Percentiles rank a stretch among this genome's conserved stretches.
phyloP scores from a whole-genome alignment of 495 filamentous ascomycete genomes.

The Xylaria cubensis region DNA sequence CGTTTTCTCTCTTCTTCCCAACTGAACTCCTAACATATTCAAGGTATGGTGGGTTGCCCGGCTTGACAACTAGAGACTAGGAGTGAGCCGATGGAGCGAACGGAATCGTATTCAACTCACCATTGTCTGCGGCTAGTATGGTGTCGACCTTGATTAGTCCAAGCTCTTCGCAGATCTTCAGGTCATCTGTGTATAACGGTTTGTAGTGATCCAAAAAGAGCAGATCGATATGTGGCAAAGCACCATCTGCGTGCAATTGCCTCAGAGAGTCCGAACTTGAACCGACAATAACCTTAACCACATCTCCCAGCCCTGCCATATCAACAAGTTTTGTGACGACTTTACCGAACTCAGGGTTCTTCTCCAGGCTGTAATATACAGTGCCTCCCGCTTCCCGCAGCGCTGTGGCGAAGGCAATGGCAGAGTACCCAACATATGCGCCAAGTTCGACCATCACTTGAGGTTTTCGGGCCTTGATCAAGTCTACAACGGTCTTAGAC shows the following conservation, averaged over 20 bases:
- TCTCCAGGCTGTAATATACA: conserved; percentile 70
- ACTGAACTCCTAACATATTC: conserved; percentile 66
- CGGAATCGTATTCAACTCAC: conserved; percentile 12
- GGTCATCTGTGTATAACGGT: conserved; percentile 69
- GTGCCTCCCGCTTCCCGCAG: conserved; percentile 64
- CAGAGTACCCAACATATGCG: conserved; percentile 82
- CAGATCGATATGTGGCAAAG: conserved; percentile 64
- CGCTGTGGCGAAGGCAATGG: conserved; percentile 71
- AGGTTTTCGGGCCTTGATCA: conserved; percentile 71
- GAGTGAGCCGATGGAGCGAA: conserved; percentile 12
- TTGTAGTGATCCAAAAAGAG: conserved; percentile 81
- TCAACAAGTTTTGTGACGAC: conserved; percentile 67
- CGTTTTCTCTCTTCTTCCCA: conserved; percentile 53
- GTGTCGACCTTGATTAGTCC: conserved; percentile 66
- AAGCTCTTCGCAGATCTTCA: conserved; percentile 75
- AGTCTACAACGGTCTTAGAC: conserved; percentile 66
- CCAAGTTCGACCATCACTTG: conserved; percentile 78
- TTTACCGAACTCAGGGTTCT: conserved; percentile 70
- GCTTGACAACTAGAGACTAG: conserved; percentile 57
- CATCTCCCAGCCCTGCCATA: conserved; percentile 69
- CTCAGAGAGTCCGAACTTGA: conserved; percentile 65
- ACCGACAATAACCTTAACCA: conserved; percentile 72
- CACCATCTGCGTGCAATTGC: conserved; percentile 58
- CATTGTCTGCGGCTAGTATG: conserved; percentile 75
- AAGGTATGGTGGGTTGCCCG: conserved; percentile 77